Evolutionary conservation across 164 flowering plant species (phyloP).

Genomic region (grape (Vitis vinifera)): ASM3070453v1 NC_081817.1:3858001-3858500

Average conservation of each 20-base stretch:
- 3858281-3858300: no score
- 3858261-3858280: no score
- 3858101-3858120: not conserved
- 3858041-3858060: no score
- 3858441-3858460: constrained; percentile 16
- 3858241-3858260: not conserved
- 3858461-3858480: constrained; percentile 43
- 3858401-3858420: constrained; percentile 38
- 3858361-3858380: constrained; percentile 28
- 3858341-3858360: constrained; percentile 36
- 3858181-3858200: constrained; percentile 31
- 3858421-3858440: not conserved
- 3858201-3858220: constrained; percentile 21
- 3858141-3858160: constrained; percentile 27
- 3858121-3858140: constrained; percentile 21
- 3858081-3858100: no score
- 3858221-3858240: constrained; percentile 20
- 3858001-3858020: constrained; percentile 20
- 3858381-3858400: constrained; percentile 51
- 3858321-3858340: no score
- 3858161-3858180: constrained; percentile 14
- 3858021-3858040: no score
- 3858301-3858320: no score
- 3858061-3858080: no score
- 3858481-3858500: not conserved